Conservation (phyloP, 495 filamentous ascomycete species). For the Podospora pseudocomata region DNA sequence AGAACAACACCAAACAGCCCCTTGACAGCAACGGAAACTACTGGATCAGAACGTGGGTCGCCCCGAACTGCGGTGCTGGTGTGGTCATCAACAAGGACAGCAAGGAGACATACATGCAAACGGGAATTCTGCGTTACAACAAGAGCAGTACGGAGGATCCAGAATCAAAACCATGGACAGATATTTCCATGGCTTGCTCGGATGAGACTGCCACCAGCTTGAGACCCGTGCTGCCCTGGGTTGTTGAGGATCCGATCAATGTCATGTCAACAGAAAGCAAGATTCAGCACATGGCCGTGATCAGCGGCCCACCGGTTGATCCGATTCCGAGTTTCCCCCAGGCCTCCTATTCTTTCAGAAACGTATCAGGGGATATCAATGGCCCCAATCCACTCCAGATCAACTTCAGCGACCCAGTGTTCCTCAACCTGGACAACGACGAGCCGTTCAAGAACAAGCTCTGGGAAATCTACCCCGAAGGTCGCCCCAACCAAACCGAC, state of each 20-base stretch:
- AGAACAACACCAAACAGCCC: slow-evolving; percentile 19
- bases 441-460: slow-evolving; percentile 2
- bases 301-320: background rate
- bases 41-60: slow-evolving; percentile 51
- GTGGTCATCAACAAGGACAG: slow-evolving; percentile 25
- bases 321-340: background rate
- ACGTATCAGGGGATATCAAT: background rate
- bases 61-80: slow-evolving; percentile 17
- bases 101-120: slow-evolving; percentile 33
- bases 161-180: slow-evolving; percentile 22
- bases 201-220: slow-evolving; percentile 23
- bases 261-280: background rate
- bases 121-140: slow-evolving; percentile 33
- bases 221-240: slow-evolving; percentile 25
- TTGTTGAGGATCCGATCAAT: slow-evolving; percentile 18
- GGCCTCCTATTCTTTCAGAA: background rate
- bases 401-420: slow-evolving; percentile 18
- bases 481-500: slow-evolving; percentile 7
- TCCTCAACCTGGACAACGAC: slow-evolving; percentile 17
- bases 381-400: slow-evolving; percentile 15
- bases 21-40: slow-evolving; percentile 43
- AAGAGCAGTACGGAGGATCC: slow-evolving; percentile 25
- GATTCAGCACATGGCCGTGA: background rate
- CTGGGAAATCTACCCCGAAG: slow-evolving; percentile 16
- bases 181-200: slow-evolving; percentile 16